A percentile compares a stretch with the other conserved stretches of the same genome.
Conservation (phyloP, 768 basidiomycete species). For the Mycena capillaripes region DNA sequence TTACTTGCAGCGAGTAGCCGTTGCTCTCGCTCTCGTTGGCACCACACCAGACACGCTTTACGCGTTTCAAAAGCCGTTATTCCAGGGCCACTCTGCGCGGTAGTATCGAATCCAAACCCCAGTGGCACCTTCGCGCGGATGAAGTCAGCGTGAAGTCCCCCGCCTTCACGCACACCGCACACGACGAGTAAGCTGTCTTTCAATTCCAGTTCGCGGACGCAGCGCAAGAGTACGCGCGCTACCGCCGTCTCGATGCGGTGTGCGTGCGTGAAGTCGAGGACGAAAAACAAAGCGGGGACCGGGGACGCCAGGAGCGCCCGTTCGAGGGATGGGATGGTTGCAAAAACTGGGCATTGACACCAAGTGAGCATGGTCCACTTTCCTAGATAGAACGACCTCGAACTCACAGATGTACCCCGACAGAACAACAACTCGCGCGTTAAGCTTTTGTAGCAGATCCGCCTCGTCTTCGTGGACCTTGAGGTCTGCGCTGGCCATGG, state of each 20-base stretch:
- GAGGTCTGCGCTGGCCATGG: neutral
- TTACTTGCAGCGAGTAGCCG: too few species aligned
- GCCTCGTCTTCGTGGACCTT: neutral
- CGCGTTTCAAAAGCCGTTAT: too few species aligned
- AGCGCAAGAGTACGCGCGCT: conserved; percentile 18
- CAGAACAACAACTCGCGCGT: conserved; percentile 24
- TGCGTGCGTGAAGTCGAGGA: conserved; percentile 21
- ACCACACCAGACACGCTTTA: too few species aligned
- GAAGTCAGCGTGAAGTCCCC: conserved; percentile 21
- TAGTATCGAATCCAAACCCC: neutral
- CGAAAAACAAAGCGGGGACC: neutral
- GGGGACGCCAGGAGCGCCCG: neutral
- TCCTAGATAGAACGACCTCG: neutral
- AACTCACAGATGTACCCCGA: conserved; percentile 28
- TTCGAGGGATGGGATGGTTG: conserved; percentile 26
- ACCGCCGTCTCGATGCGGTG: conserved; percentile 32
- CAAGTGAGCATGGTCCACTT: too few species aligned
- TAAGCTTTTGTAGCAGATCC: conserved; percentile 15
- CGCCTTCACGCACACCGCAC: neutral
- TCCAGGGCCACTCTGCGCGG: too few species aligned
- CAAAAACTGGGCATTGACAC: conserved; percentile 19
- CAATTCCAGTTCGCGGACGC: conserved; percentile 17
- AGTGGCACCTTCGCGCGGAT: neutral
- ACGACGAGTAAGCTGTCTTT: conserved; percentile 8
- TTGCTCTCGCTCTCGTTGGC: neutral